Conservation (phyloP, 495 filamentous ascomycete genomes). For the Hyaloscypha finlandica region DNA sequence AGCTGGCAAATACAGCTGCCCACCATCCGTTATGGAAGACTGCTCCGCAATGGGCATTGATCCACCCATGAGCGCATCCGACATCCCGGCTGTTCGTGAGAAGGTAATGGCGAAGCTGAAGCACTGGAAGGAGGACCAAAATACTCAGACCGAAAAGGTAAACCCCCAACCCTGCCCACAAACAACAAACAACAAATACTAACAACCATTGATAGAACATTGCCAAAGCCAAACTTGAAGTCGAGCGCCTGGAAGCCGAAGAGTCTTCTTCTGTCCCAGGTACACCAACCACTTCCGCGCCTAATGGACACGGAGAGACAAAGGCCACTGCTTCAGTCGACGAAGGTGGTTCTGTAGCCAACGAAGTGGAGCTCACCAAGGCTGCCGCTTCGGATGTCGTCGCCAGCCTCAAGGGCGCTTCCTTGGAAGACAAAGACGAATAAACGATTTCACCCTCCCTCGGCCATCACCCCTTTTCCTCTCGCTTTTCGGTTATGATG, state of each 20-base stretch:
- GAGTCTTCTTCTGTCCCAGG: constrained; percentile 40
- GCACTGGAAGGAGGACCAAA: constrained; percentile 92
- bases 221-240: constrained; percentile 68
- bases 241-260: constrained; percentile 61
- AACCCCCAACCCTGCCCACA: constrained; percentile 27
- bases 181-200: constrained; percentile 27
- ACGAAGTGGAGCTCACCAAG: constrained; percentile 29
- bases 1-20: constrained; percentile 77
- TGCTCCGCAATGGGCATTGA: constrained; percentile 80
- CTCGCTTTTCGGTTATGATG: constrained; percentile 13
- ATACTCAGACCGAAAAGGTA: constrained; percentile 89
- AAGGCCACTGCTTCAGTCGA: constrained; percentile 43
- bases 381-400: constrained; percentile 42
- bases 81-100: constrained; percentile 75
- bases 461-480: constrained; percentile 2
- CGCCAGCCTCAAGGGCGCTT: constrained; percentile 69
- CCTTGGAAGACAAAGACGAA: constrained; percentile 64
- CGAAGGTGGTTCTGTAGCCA: constrained; percentile 27
- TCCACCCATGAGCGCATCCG: constrained; percentile 79
- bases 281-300: constrained; percentile 31
- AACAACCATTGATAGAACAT: constrained; percentile 61
- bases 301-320: constrained; percentile 42
- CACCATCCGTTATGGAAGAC: constrained; percentile 87
- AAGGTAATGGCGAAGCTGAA: constrained; percentile 89
- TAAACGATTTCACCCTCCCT: constrained; percentile 14